A percentile compares a stretch with the other conserved stretches of the same genome.
Conservation (phyloP, 2,329 filamentous ascomycete genomes). For the Cytospora piceae region DNA sequence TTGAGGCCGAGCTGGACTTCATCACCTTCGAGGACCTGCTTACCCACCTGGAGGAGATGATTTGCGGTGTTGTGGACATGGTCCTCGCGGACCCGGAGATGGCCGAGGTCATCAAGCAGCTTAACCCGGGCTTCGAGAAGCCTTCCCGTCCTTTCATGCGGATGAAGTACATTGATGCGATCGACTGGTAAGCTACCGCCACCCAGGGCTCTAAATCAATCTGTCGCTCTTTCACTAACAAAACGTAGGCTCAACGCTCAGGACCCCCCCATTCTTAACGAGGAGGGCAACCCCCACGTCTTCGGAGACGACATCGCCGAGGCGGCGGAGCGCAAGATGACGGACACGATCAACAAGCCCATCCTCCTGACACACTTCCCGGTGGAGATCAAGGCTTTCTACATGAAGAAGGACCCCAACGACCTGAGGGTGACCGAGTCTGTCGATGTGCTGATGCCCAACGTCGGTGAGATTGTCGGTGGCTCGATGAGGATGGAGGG, state of each 20-base stretch:
- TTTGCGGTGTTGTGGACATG: slow-evolving; percentile 83
- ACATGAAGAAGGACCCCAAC: slow-evolving; percentile 87
- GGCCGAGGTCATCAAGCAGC: slow-evolving; percentile 74
- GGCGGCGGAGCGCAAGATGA: slow-evolving; percentile 95
- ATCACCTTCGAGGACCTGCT: slow-evolving; percentile 92
- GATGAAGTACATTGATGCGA: slow-evolving; percentile 75
- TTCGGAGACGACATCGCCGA: slow-evolving; percentile 99
- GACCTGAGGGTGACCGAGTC: slow-evolving; percentile 89
- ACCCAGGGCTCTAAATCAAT: neutral
- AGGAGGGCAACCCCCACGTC: slow-evolving; percentile 84
- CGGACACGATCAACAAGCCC: slow-evolving; percentile 90
- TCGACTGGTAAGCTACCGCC: slow-evolving; percentile 27
- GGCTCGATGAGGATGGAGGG: slow-evolving; percentile 96
- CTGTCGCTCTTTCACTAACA: slow-evolving; percentile 2
- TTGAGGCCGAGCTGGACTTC: slow-evolving; percentile 96
- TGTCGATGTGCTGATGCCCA: slow-evolving; percentile 85
- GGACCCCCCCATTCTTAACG: slow-evolving; percentile 79
- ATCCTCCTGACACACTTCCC: slow-evolving; percentile 99
- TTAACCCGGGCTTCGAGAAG: slow-evolving; percentile 87
- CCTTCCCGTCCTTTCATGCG: slow-evolving; percentile 87
- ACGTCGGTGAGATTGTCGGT: slow-evolving; percentile 95
- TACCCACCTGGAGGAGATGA: slow-evolving; percentile 80
- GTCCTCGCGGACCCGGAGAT: slow-evolving; percentile 74
- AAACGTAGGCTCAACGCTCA: slow-evolving; percentile 83
- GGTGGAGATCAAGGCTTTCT: slow-evolving; percentile 96